Conservation (phyloP, 2,329 filamentous ascomycete genomes). For the Penicillium freii region DNA sequence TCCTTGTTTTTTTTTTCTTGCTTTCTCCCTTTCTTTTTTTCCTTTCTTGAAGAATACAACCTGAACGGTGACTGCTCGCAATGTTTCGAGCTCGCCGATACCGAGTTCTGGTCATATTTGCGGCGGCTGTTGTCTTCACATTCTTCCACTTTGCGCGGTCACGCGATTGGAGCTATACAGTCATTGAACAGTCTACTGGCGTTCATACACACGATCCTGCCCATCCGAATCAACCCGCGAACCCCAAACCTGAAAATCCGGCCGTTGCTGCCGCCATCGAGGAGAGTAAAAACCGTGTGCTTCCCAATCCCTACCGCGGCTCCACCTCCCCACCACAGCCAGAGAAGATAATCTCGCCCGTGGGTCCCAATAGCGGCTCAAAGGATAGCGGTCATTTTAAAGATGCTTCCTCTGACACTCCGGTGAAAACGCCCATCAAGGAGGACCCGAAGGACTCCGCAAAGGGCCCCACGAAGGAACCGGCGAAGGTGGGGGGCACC, state of each 20-base stretch:
- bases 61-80: conserved; percentile 18
- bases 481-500: background rate
- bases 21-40: background rate
- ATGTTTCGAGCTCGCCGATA: conserved; percentile 53
- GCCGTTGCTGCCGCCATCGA: conserved; percentile 6
- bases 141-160: conserved; percentile 54
- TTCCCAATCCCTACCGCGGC: conserved; percentile 14
- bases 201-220: conserved; percentile 6
- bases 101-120: conserved; percentile 47
- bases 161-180: conserved; percentile 35
- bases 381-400: conserved; percentile 1
- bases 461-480: background rate
- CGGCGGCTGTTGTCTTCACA: conserved; percentile 43
- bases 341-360: conserved; percentile 3
- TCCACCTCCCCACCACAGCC: conserved; percentile 13
- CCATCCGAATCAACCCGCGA: conserved; percentile 6
- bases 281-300: conserved; percentile 14
- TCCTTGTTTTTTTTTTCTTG: background rate
- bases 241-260: background rate
- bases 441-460: conserved; percentile 2
- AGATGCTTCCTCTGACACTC: background rate
- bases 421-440: conserved; percentile 8
- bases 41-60: background rate
- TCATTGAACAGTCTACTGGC: conserved; percentile 12
- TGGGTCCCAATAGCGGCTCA: conserved; percentile 4